phyloP scores from a whole-genome alignment of 139 green algal genomes.

The Spirogloea muscicola region DNA sequence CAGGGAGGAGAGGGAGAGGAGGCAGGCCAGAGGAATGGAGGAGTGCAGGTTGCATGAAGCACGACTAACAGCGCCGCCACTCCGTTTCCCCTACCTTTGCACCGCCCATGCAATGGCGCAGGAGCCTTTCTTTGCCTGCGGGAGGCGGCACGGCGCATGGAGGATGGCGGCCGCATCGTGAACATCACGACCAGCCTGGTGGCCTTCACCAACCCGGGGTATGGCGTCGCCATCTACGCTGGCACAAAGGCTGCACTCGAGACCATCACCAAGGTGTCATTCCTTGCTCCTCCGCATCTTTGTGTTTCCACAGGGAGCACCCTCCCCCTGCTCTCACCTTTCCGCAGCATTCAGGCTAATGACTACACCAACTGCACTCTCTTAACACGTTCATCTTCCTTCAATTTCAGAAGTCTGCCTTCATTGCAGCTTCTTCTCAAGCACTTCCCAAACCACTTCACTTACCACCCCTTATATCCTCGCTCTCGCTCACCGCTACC shows the following conservation, averaged over 20 bases:
- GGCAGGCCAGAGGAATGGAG: too few species aligned
- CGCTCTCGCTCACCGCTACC: neutral
- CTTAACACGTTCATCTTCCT: too few species aligned
- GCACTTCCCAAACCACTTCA: too few species aligned
- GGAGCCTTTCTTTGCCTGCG: constrained; percentile 10
- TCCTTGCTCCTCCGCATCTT: too few species aligned
- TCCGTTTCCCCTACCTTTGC: neutral
- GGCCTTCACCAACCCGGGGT: constrained; percentile 16
- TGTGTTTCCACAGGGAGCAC: too few species aligned
- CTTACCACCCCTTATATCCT: neutral
- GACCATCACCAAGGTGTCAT: constrained; percentile 24
- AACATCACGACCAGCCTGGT: constrained; percentile 25
- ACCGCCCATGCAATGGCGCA: neutral
- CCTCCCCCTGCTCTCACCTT: too few species aligned
- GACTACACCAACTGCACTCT: too few species aligned
- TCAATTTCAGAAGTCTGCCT: too few species aligned
- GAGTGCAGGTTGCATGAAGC: neutral
- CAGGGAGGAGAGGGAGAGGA: too few species aligned
- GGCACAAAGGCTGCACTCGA: constrained; percentile 24
- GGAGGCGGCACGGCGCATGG: constrained; percentile 5
- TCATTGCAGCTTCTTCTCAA: too few species aligned
- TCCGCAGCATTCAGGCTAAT: too few species aligned
- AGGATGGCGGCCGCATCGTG: constrained; percentile 21
- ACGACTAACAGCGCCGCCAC: neutral
- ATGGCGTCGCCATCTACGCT: constrained; percentile 7